Evolutionary conservation across 257 asterid genomes (phyloP).

Genomic region (Ajuga chamaepitys): DNA sequence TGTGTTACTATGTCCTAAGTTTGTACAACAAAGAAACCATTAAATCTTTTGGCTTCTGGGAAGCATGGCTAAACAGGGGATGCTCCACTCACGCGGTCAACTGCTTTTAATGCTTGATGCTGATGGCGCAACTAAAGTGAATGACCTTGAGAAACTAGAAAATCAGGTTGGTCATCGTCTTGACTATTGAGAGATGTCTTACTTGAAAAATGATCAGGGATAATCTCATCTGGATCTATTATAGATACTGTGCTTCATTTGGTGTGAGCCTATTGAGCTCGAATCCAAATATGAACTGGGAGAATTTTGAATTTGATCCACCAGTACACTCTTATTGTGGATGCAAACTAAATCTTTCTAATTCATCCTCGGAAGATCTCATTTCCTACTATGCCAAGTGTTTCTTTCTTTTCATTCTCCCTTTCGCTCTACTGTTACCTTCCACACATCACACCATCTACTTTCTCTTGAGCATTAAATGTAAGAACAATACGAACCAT

Average conservation of each 20-base stretch:
- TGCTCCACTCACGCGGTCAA: conserved; percentile 99
- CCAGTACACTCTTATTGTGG: neutral
- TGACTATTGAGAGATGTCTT: conserved; percentile 10
- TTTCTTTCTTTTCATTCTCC: neutral
- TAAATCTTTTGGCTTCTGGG: conserved; percentile 63
- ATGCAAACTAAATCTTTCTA: neutral
- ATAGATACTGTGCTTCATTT: neutral
- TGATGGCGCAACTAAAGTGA: conserved; percentile 92
- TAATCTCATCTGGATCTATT: no score
- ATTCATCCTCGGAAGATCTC: neutral
- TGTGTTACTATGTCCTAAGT: conserved; percentile 1
- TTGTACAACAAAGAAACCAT: conserved; percentile 19
- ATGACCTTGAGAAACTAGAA: conserved; percentile 93
- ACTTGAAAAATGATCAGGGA: neutral
- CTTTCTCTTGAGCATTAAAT: neutral
- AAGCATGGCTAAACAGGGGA: conserved; percentile 92
- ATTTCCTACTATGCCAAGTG: neutral
- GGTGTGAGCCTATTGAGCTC: conserved; percentile 1
- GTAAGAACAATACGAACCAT: neutral
- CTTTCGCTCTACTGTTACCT: neutral
- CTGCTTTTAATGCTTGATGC: conserved; percentile 98
- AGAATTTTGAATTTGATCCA: neutral
- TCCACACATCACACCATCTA: neutral
- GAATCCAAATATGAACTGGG: neutral
- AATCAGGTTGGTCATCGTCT: conserved; percentile 61